Evolutionary conservation across 2,329 filamentous ascomycete genomes (phyloP).

Genomic region (Hypoxylon sp.): DNA sequence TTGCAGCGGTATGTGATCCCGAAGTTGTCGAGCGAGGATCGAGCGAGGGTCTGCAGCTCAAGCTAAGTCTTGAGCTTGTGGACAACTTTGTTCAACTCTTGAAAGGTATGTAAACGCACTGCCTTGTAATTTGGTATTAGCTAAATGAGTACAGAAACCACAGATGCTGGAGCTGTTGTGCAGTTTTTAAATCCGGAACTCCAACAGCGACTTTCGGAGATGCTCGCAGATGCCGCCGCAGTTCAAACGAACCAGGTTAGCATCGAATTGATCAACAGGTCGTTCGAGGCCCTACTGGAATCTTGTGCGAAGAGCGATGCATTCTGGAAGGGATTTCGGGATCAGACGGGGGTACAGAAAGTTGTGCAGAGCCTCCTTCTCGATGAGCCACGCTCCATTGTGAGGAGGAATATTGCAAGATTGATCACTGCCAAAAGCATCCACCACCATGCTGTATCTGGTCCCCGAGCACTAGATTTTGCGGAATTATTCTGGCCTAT

Average conservation of each 20-base stretch:
- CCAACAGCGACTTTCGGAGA: slow-evolving; percentile 44
- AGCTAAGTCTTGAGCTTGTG: slow-evolving; percentile 67
- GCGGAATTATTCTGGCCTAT: slow-evolving; percentile 64
- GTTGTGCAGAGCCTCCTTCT: slow-evolving; percentile 57
- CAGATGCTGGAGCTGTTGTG: slow-evolving; percentile 36
- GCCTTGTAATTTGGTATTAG: neutral
- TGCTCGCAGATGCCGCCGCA: slow-evolving; percentile 43
- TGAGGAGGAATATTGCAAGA: slow-evolving; percentile 55
- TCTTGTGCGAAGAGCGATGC: slow-evolving; percentile 55
- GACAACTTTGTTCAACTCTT: slow-evolving; percentile 69
- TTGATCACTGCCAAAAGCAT: slow-evolving; percentile 50
- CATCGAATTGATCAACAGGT: slow-evolving; percentile 53
- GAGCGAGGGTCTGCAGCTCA: slow-evolving; percentile 60
- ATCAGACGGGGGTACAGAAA: slow-evolving; percentile 46
- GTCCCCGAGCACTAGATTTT: slow-evolving; percentile 56
- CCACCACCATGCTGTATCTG: slow-evolving; percentile 44
- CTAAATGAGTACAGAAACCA: slow-evolving; percentile 49
- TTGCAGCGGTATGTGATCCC: slow-evolving; percentile 71
- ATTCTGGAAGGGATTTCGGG: slow-evolving; percentile 58
- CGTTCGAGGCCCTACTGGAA: slow-evolving; percentile 58
- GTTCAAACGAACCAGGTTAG: slow-evolving; percentile 46
- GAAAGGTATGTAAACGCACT: slow-evolving; percentile 58
- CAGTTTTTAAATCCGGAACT: slow-evolving; percentile 46
- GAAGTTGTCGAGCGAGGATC: slow-evolving; percentile 63
- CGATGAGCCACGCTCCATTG: slow-evolving; percentile 52